Conservation (phyloP, 805 yeast species). For the Suhomyces faveliae region DNA sequence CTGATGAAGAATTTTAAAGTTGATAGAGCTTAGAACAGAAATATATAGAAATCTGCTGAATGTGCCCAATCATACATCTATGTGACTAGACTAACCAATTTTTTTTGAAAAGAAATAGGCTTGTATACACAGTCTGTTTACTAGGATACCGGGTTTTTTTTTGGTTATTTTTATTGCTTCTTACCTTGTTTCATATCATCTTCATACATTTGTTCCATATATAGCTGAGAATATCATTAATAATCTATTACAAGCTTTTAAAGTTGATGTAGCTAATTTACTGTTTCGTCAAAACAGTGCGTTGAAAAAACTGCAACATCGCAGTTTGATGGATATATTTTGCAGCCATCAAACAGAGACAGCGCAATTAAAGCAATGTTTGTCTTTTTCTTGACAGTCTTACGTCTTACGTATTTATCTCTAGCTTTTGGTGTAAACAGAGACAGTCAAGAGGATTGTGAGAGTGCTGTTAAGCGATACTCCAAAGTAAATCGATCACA, state of each 20-base stretch:
- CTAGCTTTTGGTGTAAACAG: background rate
- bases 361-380: background rate
- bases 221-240: constrained; percentile 5
- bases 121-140: constrained; percentile 3
- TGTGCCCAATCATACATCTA: background rate
- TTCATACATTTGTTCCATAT: constrained; percentile 13
- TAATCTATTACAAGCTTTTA: constrained; percentile 4
- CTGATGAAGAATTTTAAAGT: constrained; percentile 71
- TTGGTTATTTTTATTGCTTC: constrained; percentile 4
- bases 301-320: background rate
- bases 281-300: too few relatives aligned
- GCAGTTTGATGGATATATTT: background rate
- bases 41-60: background rate
- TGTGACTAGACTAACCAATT: constrained; percentile 5
- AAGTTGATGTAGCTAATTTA: too few relatives aligned
- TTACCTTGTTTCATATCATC: constrained; percentile 18
- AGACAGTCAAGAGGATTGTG: background rate
- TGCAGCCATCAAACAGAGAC: background rate
- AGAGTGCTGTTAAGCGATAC: background rate
- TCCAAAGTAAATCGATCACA: background rate
- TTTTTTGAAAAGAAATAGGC: constrained; percentile 6
- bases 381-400: background rate
- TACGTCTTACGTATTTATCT: background rate
- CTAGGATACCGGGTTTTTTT: constrained; percentile 3
- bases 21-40: constrained; percentile 2